Conservation (phyloP, 2,329 filamentous ascomycete species). For the Colletotrichum eleusines region DNA sequence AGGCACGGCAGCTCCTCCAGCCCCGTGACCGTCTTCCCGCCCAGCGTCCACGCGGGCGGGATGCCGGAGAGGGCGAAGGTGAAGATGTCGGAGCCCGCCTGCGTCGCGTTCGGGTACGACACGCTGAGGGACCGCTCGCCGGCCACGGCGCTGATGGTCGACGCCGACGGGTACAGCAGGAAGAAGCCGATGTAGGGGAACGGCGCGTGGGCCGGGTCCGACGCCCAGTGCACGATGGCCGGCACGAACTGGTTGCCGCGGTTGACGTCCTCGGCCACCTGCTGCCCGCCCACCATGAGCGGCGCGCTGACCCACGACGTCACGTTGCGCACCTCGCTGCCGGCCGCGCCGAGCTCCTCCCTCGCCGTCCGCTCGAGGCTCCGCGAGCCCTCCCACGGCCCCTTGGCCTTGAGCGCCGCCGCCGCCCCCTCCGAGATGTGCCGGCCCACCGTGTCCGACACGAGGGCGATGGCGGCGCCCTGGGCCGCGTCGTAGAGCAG, state of each 20-base stretch:
- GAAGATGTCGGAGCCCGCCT: slow-evolving; percentile 54
- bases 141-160: slow-evolving; percentile 55
- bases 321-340: slow-evolving; percentile 45
- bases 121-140: slow-evolving; percentile 50
- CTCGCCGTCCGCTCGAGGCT: slow-evolving; percentile 52
- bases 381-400: slow-evolving; percentile 50
- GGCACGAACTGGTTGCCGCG: slow-evolving; percentile 58
- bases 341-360: slow-evolving; percentile 50
- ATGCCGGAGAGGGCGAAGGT: slow-evolving; percentile 55
- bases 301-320: slow-evolving; percentile 57
- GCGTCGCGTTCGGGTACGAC: slow-evolving; percentile 56
- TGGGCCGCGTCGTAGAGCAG: slow-evolving; percentile 57
- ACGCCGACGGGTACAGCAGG: slow-evolving; percentile 56
- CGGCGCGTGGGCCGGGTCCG: slow-evolving; percentile 53
- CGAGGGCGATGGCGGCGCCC: slow-evolving; percentile 54
- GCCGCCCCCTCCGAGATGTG: slow-evolving; percentile 48
- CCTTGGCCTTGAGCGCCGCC: slow-evolving; percentile 48
- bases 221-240: slow-evolving; percentile 60
- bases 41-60: slow-evolving; percentile 54
- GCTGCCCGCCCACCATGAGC: slow-evolving; percentile 57
- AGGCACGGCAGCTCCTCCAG: slow-evolving; percentile 56
- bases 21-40: slow-evolving; percentile 48
- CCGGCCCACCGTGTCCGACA: slow-evolving; percentile 50
- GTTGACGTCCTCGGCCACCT: slow-evolving; percentile 52
- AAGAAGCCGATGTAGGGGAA: slow-evolving; percentile 56